Evolutionary conservation across 495 filamentous ascomycete species (phyloP).

Genomic region (Trichoderma virens): DNA sequence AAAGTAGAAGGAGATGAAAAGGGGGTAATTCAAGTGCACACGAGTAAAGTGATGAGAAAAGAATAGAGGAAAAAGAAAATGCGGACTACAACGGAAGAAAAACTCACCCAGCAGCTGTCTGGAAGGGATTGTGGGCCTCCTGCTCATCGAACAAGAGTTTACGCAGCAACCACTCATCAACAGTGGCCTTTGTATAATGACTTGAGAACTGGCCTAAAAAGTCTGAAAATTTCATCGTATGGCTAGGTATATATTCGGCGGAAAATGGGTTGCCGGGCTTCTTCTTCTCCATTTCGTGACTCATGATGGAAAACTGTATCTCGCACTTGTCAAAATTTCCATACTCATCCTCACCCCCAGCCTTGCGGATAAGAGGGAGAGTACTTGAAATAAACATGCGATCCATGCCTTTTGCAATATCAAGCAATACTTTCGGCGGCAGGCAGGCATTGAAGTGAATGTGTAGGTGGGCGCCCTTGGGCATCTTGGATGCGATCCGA

Average conservation of each 20-base stretch:
- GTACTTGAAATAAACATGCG: slow-evolving; percentile 48
- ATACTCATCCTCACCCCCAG: slow-evolving; percentile 19
- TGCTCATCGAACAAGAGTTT: slow-evolving; percentile 44
- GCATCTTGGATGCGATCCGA: slow-evolving; percentile 33
- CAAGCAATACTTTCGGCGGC: slow-evolving; percentile 37
- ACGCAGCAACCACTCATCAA: slow-evolving; percentile 35
- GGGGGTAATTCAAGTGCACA: too few relatives aligned
- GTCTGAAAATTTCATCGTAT: slow-evolving; percentile 29
- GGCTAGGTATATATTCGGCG: slow-evolving; percentile 19
- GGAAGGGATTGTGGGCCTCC: slow-evolving; percentile 33
- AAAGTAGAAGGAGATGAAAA: not conserved
- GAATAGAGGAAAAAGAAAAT: too few relatives aligned
- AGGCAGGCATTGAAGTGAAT: slow-evolving; percentile 52
- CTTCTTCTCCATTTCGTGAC: slow-evolving; percentile 18
- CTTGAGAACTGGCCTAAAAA: slow-evolving; percentile 23
- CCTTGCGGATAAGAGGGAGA: slow-evolving; percentile 21
- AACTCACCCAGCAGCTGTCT: slow-evolving; percentile 32
- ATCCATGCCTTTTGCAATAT: slow-evolving; percentile 39
- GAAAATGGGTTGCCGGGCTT: slow-evolving; percentile 18
- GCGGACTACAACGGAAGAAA: not conserved
- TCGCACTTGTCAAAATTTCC: slow-evolving; percentile 26
- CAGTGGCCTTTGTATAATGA: slow-evolving; percentile 10
- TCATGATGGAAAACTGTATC: slow-evolving; percentile 43
- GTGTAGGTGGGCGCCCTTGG: slow-evolving; percentile 49
- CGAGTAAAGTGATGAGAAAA: too few relatives aligned